Base-by-base conservation (phyloP, 2,329 filamentous ascomycete genomes). In the Beauveria brongniartii region DNA sequence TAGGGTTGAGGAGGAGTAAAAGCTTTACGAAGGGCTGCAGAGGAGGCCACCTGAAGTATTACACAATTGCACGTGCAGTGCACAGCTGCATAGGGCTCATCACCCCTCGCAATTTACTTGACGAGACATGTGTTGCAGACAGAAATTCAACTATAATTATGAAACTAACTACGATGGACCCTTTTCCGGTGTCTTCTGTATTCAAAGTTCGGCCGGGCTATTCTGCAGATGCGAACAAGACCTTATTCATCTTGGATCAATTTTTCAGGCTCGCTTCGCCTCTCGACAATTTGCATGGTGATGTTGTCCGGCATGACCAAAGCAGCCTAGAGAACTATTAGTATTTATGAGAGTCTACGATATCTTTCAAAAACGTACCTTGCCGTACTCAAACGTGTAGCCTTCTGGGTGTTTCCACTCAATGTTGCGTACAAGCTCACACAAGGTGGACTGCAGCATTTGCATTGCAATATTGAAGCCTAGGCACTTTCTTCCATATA, bases 321-420 rank as follows among this genome's bases (percentile, higher is more conserved):
- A 7, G 55, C 55, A 28, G 55, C 55, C 55, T 58, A 50, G 1
- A 16, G 1, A 10, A 4, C 14, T 14, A 22, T 37, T n/a, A 37
- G 20, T 22, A 37, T 3, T 12, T 20, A 3, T 16, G 3, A 18
- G 2, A 46, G 8, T 10, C 18, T 9, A 12, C 18, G 1, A 7
- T 1, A 26, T 16, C 2, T 1, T n/a, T 8, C 1, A 28, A 9
- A 12, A 28, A 50, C 55, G 8, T 41, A 50, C 55, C 55, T 41
- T 58, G 55, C 55, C 55, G 24, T 58, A 58, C 5, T 30, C 48
- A 46, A 58, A 58, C 3, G 28, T 50, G 55, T 58, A 58, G 44
- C 55, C 55, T 20, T 41, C 20, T 3, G 55, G 55, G 10, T 58
- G 26, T 51, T 58, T 61, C 41, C 52, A 57, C 4, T 60, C 58